Evolutionary conservation across 352 stramenopile species (phyloP), one percentile per base, ranked within the genome.

Genomic region (Elongisporangium prolatum): DNA sequence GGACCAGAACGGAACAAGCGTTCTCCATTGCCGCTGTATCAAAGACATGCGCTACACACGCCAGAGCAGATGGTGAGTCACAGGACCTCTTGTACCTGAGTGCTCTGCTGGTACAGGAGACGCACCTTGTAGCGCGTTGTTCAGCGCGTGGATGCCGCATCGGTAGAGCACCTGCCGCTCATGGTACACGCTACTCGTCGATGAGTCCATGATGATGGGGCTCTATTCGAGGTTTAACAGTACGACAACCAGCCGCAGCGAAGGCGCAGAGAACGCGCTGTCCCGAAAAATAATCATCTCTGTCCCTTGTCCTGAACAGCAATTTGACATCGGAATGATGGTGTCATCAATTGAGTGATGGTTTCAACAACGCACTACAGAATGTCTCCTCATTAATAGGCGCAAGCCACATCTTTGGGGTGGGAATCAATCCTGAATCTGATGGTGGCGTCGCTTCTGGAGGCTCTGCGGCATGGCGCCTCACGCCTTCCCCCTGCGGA

Each of bases 61-160:
- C 9, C 28, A 40, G 28, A 1, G 28, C 28, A 40, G 28, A 40
- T 40, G 28, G 28, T 40, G 28, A 40, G 28, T 9, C 28, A 9
- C 28, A 2, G 8, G 28, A 40, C 28, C 28, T 40, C 8, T 6
- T 2, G 1, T 40, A 9, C 28, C 4, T 40, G 28, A 6, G 14
- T 40, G 5, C 9, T 8, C 28, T 40, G 9, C 28, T 40, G 4
- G 14, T 14, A 9, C 28, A 40, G 28, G 13, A 40, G 10, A 56
- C 54, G 11, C 57, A 87, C 82, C 75, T 68, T 92, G 84, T 2
- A 94, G 67, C 21, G 83, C 63, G 63, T 91, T 93, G 69, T 95
- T 95, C 51, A 92, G 67, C 50, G 85, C 83, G 59, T 94, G 85
- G 51, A 94, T 71, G 13, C 80, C 85, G 57, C 85, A 94, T 57